Base-by-base conservation (phyloP, 306 rosid genomes). In the Erythrophleum fordii region DNA sequence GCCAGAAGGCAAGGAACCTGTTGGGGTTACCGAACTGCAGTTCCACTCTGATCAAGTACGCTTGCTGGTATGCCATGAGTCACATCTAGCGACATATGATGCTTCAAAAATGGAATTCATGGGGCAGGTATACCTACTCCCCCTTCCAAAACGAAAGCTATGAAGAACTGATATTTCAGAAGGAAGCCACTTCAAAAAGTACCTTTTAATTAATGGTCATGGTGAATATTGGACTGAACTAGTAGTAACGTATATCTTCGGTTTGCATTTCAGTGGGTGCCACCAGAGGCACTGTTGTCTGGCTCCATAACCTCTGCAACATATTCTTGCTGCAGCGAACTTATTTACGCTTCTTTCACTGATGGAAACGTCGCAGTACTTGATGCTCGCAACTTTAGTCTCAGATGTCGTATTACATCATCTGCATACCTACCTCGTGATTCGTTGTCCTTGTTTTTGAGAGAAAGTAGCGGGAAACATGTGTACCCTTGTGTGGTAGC, bases 21-120 rank as follows among this genome's bases (percentile, higher is more conserved):
- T 29, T 39, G 83, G 85, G 34, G 80, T 77, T 49, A 81, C 81
- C 41, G 53, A 67, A 48, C 83, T 85, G 4, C 81, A 83, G 45
- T 86, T 90, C 83, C 83, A 84, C 78, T 45, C 66, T 65, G 90
- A 90, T 82, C 88, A 90, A 75, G 78, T 80, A 20, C 85, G 77
- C 29, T 71, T 87, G 65, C 73, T 90, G 81, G 90, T 86, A 48
- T 74, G 79, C 86, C 88, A 84, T 82, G 86, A 86, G 68, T 77
- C 84, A 12, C 90, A 85, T 66, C 83, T 90, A 68, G 87, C 88
- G 10, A 5, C 87, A 72, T 90, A 82, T 69, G 93, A 90, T 69
- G 88, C 90, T 49, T 85, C 83, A 14, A 87, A 75, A 53, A 85
- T 87, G 82, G 87, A 87, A 82, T 46, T 82, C 77, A 67, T 84